phyloP scores from a whole-genome alignment of 2,329 filamentous ascomycete genomes.

The Botrytis sinoallii region DNA sequence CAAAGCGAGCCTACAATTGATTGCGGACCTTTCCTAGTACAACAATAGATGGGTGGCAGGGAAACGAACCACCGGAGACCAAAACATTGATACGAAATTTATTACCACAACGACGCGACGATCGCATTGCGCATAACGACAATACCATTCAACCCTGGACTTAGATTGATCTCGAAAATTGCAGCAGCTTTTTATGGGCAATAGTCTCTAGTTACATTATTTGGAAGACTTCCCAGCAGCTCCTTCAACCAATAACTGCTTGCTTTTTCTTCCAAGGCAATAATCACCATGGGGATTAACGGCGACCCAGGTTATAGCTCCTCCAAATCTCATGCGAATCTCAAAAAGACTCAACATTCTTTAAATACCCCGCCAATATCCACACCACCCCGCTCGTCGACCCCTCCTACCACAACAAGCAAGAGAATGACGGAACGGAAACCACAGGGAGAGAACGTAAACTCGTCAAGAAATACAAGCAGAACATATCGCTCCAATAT shows the following conservation, averaged over 20 bases:
- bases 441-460: constrained; percentile 27
- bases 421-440: constrained; percentile 36
- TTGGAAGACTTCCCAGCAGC: constrained; percentile 9
- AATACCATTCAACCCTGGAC: neutral
- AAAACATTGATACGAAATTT: constrained; percentile 11
- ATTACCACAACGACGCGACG: constrained; percentile 13
- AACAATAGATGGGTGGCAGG: constrained; percentile 15
- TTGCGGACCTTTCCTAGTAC: constrained; percentile 3
- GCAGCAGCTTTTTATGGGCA: constrained; percentile 7
- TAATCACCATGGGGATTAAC: constrained; percentile 32
- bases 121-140: constrained; percentile 18
- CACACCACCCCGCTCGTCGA: constrained; percentile 35
- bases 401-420: constrained; percentile 34
- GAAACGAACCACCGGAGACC: constrained; percentile 12
- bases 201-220: neutral
- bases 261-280: constrained; percentile 3
- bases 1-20: constrained; percentile 16
- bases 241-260: constrained; percentile 1
- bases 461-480: constrained; percentile 25
- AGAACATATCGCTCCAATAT: constrained; percentile 21
- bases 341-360: constrained; percentile 29
- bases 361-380: constrained; percentile 34
- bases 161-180: neutral
- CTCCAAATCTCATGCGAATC: constrained; percentile 28
- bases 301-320: constrained; percentile 30